Conservation (phyloP, 176 grass and related monocot genomes). For the Avena sativa region DNA sequence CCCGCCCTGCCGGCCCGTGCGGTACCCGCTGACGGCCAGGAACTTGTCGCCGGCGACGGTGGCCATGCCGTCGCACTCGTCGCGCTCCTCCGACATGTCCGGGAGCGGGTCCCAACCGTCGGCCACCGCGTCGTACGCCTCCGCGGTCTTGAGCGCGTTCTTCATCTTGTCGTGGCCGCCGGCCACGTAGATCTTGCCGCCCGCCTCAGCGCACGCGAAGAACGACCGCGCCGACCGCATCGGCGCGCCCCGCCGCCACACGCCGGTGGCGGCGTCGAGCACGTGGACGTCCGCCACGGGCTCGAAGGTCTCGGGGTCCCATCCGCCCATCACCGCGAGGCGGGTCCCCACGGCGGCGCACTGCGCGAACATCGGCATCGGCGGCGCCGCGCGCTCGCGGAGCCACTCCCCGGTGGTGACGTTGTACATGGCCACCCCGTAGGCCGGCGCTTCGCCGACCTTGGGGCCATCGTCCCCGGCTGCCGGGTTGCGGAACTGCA, state of each 20-base stretch:
- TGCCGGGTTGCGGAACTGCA: slow-evolving; percentile 50
- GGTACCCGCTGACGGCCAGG: slow-evolving; percentile 72
- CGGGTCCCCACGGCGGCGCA: slow-evolving; percentile 54
- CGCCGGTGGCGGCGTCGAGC: slow-evolving; percentile 61
- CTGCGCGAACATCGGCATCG: slow-evolving; percentile 65
- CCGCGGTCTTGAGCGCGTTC: slow-evolving; percentile 85
- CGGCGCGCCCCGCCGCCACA: slow-evolving; percentile 45
- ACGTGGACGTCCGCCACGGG: slow-evolving; percentile 43
- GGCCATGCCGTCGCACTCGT: too few relatives aligned
- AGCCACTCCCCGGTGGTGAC: neutral
- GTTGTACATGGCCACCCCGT: too few relatives aligned
- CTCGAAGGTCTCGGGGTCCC: slow-evolving; percentile 67
- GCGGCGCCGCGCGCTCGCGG: neutral
- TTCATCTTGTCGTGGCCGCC: slow-evolving; percentile 91
- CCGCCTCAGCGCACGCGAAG: too few relatives aligned
- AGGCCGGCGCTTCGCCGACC: slow-evolving; percentile 18
- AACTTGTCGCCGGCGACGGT: slow-evolving; percentile 39
- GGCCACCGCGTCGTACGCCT: slow-evolving; percentile 63
- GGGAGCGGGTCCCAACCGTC: slow-evolving; percentile 76
- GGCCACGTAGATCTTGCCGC: slow-evolving; percentile 57
- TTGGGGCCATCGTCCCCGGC: slow-evolving; percentile 22
- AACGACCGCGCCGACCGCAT: slow-evolving; percentile 41
- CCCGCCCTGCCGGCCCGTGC: slow-evolving; percentile 80
- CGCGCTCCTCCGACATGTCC: slow-evolving; percentile 42
- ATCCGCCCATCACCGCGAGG: slow-evolving; percentile 69